Base-by-base conservation (phyloP, 257 asterid species). In the Osmanthus fragrans region DNA sequence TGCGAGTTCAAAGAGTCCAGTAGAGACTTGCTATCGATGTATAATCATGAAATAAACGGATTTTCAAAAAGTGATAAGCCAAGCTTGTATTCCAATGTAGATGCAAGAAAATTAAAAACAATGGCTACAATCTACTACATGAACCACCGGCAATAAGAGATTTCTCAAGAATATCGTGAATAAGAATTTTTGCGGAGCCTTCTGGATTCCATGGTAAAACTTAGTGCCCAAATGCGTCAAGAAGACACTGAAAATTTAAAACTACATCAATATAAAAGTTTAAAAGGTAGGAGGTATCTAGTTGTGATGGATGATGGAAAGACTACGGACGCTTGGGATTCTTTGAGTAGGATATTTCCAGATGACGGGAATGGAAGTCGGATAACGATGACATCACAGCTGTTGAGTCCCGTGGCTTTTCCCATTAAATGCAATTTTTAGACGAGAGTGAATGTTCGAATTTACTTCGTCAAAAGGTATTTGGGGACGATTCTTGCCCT, bases 241-340 rank as follows among this genome's bases (percentile, higher is more conserved):
- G 56, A 18, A 18, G 7, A 21, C 0, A 32, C 6, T 80, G 76
- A 58, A 36, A 11, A 68, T 0, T 39, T 79, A 68, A 29, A 29
- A 3, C 73, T 37, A 27, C 10, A 36, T 18, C 45, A 73, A 29
- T 73, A 79, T 72, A 65, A 68, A 73, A 29, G 70, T 67, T 56
- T 79, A 16, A 79, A 73, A 23, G 74, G 77, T 54, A 33, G 30
- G 3, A 42, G 70, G 19, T 79, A 64, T 64, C 73, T 79, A 4
- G 27, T 79, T 16, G 70, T 79, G 2, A 32, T 79, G 60, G 82
- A 79, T 45, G 82, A 73, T 9, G 73, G 47, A 34, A 73, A 74
- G 82, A 73, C 45, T 23, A 19, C 36, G 0, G 30, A 30, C 4
- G 74, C 34, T 29, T 79, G 78, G 78, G 40, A 63, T 73, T 25